phyloP scores from a whole-genome alignment of 495 filamentous ascomycete genomes.

The Penicillium robsamsonii region DNA sequence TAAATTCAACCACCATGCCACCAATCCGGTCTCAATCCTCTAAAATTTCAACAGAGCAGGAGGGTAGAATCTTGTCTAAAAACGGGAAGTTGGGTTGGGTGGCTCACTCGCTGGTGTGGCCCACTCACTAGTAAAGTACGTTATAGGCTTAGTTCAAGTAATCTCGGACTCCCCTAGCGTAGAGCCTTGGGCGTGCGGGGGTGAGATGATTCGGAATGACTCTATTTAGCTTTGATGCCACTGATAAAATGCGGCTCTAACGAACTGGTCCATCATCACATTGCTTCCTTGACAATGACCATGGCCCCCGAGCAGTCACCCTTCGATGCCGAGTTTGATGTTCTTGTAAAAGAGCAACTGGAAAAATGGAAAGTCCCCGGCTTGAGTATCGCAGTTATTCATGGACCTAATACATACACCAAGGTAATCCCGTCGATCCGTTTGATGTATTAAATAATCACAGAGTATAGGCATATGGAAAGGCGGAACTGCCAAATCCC shows the following conservation, averaged over 20 bases:
- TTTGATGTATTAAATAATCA: slow-evolving; percentile 11
- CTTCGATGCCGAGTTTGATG: slow-evolving; percentile 36
- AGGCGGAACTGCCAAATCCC: no score
- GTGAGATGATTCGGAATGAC: background rate
- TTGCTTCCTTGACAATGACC: background rate
- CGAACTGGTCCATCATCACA: background rate
- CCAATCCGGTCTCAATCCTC: no score
- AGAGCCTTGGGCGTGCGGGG: background rate
- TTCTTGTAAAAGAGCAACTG: slow-evolving; percentile 35
- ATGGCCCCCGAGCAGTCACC: slow-evolving; percentile 4
- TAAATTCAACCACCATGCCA: no score
- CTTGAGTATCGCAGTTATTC: slow-evolving; percentile 46
- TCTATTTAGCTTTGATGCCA: background rate
- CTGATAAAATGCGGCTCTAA: background rate
- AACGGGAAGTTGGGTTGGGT: no score
- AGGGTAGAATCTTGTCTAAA: no score
- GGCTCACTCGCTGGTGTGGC: no score
- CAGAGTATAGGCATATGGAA: slow-evolving; percentile 33
- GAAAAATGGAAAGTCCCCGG: slow-evolving; percentile 52
- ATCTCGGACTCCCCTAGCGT: background rate
- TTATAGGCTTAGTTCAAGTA: background rate
- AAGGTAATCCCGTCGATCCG: slow-evolving; percentile 31
- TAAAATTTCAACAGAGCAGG: no score
- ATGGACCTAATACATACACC: slow-evolving; percentile 41
- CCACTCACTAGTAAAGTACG: no score